Base-by-base conservation (phyloP, 495 filamentous ascomycete species). In the Aspergillus leporis region DNA sequence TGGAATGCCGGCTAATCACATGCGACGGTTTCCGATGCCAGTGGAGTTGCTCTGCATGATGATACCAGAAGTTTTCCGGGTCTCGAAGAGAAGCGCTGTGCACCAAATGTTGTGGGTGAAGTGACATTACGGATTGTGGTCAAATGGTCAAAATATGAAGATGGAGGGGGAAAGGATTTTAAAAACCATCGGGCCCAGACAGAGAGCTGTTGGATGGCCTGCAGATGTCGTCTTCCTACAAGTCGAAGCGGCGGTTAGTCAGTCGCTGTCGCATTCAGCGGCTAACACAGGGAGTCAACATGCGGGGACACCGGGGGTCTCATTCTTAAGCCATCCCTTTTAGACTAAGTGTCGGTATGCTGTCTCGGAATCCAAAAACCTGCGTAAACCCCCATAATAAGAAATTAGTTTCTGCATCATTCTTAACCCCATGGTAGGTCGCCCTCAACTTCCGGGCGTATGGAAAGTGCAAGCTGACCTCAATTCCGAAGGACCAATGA, bases 11-110 rank as follows among this genome's bases (percentile, higher is more conserved):
- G 9, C 55, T 46, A 52, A 63, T 51, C 13, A 47, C 66, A 40
- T 66, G 65, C 16, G 77, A 79, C 3, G 90, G 91, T 30, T 81
- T 78, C 60, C 83, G 85, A 75, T 93, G 88, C 93, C 93, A 97
- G 68, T 89, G 77, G 9, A 97, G 77, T 16, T 88, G 81, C 14
- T 78, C 73, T 7, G 90, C 90, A 63, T 95, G 92, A 36, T 81
- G 74, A 25, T 79, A 73, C 92, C 92, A 97, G 74, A 96, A 97
- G 9, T 66, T 61, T 51, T 88, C 83, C 0, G 92, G 91, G 62
- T 78, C 65, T 0, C 52, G 47, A 28, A 83, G 72, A 38, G 78
- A 81, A 19, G 69, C 57, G 4, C 66, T 56, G 40, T 75, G 77
- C 14, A 75, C 69, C 23, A 61, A 54, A 51, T 75, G 66, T 68